Base-by-base conservation (phyloP, 352 stramenopile species). In the Globisporangium orthogonon region DNA sequence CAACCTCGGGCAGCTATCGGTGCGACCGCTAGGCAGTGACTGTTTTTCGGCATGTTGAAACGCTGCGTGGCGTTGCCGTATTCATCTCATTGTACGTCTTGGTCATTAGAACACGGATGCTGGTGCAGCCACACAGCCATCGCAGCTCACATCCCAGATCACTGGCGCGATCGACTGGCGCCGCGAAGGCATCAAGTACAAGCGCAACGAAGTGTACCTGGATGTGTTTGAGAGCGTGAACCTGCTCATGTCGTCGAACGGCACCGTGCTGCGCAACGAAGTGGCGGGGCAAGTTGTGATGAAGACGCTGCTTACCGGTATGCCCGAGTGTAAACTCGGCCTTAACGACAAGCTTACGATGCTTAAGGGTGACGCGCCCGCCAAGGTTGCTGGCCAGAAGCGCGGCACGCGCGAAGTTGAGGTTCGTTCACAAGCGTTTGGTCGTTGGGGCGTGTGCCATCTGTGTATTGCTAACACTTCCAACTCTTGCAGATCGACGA, bases 201-300 rank as follows among this genome's bases (percentile, higher is more conserved):
- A 83, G 51, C 83, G 91, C 63, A 99, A 99, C 79, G 96, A 99
- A 77, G 98, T 99, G 52, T 99, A 98, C 73, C 95, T 99, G 60
- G 96, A 99, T 70, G 98, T 99, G 67, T 80, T 99, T 0, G 97
- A 99, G 76, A 95, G 98, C 70, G 90, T 99, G 33, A 95, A 99
- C 75, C 91, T 92, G n/a, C 98, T 99, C 71, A 69, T 99, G 23
- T 23, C 23, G 23, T 23, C 23, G 23, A 23, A 23, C 23, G 23
- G 23, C 23, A 23, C 23, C 23, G 23, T 23, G 23, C 23, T 23
- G 23, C 23, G 23, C 1, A 23, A 23, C 23, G 23, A 23, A 23
- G 23, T 23, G 23, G 23, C 23, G 23, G 23, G 23, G 23, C 23
- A 23, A 23, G 23, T 23, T 23, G 23, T 23, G 23, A 23, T 23